Percentiles rank a stretch among this genome's conserved stretches.
phyloP scores from a whole-genome alignment of 139 green algal species.

The Chlorella ohadii region DNA sequence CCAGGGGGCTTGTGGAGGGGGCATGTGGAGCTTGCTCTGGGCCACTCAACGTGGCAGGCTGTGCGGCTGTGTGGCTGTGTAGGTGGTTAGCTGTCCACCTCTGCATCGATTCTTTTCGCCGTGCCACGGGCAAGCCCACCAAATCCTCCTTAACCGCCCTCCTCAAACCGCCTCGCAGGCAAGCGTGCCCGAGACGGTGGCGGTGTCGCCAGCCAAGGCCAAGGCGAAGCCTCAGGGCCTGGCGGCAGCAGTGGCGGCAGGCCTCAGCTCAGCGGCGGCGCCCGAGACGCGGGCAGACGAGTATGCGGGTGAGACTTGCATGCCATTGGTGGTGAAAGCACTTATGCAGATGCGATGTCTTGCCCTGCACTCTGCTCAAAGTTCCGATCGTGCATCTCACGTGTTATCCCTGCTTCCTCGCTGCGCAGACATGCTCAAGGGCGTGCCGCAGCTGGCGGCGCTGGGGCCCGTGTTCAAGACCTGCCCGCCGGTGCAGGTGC shows the following conservation, averaged over 20 bases:
- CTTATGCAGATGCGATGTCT: too few relatives aligned
- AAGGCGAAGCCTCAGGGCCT: slow-evolving; percentile 43
- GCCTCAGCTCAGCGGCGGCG: background rate
- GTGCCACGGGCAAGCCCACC: too few relatives aligned
- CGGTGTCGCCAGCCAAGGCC: slow-evolving; percentile 17
- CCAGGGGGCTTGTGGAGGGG: too few relatives aligned
- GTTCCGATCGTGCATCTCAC: too few relatives aligned
- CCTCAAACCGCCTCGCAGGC: slow-evolving; percentile 3
- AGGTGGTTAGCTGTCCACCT: too few relatives aligned
- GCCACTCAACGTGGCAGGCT: background rate
- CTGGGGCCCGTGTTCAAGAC: slow-evolving; percentile 94
- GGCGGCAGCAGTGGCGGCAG: slow-evolving; percentile 43
- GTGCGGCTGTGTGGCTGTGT: too few relatives aligned
- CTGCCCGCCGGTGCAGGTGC: slow-evolving; percentile 63
- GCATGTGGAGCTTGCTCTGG: background rate
- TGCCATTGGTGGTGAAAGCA: too few relatives aligned
- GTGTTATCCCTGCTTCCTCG: too few relatives aligned
- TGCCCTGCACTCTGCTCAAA: too few relatives aligned
- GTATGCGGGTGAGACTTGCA: slow-evolving; percentile 10
- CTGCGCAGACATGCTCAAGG: slow-evolving; percentile 66
- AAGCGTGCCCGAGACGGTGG: slow-evolving; percentile 5
- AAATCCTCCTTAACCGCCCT: too few relatives aligned
- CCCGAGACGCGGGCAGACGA: slow-evolving; percentile 40
- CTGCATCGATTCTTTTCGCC: too few relatives aligned
- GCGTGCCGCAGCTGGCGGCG: slow-evolving; percentile 79